Base-by-base conservation (phyloP, 2,329 filamentous ascomycete species). In the Exophiala viscosa region DNA sequence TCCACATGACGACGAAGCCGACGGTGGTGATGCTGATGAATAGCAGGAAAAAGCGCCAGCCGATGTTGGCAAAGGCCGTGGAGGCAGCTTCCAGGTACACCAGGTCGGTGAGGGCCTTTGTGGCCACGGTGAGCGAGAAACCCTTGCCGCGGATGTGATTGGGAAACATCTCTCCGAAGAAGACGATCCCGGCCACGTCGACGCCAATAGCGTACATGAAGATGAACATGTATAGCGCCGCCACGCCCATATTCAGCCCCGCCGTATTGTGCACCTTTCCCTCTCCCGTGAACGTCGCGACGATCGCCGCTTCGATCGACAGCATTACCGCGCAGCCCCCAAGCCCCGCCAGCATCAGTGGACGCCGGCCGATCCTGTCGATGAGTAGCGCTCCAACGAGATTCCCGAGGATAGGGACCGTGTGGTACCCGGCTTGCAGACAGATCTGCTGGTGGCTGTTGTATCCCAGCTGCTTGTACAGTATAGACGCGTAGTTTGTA, bases 11-110 rank as follows among this genome's bases (percentile, higher is more conserved):
- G 45, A 89, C 66, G 39, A 83, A 82, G 61, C 87, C 86, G 3
- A 76, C 74, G 1, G 77, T 76, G 65, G 86, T 87, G 73, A 90
- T 88, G 13, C 83, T 77, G 9, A 79, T 88, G 64, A 92, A 92
- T 59, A 92, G 76, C 67, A 90, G 80, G 69, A 90, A 91, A 58
- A 83, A 83, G 62, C 79, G 69, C 73, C 78, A 82, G 55, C 73
- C 62, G 59, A 82, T 82, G 64, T 76, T 82, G 59, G 76, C 76
- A 59, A 83, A 82, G 0, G 79, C 76, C 35, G n/a, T n/a, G n/a
- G n/a, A n/a, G n/a, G n/a, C n/a, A n/a, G n/a, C n/a, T n/a, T n/a
- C n/a, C n/a, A n/a, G n/a, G n/a, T n/a, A n/a, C n/a, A n/a, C n/a
- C n/a, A n/a, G n/a, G n/a, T n/a, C n/a, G n/a, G n/a, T n/a, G n/a